phyloP scores from a whole-genome alignment of 176 grass and related monocot genomes.

The Canna indica region DNA sequence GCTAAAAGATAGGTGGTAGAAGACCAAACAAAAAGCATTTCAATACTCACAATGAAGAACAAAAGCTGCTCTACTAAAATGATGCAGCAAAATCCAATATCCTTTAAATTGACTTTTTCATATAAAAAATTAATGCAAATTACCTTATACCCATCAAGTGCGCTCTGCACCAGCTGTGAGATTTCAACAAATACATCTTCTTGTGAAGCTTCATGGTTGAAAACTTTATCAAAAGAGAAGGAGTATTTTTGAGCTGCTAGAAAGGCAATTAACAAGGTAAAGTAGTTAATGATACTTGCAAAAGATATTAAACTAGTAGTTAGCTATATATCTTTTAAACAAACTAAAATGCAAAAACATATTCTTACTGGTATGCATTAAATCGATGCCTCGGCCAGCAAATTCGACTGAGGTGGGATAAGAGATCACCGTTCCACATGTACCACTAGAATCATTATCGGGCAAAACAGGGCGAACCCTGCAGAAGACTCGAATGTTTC shows the following conservation, averaged over 20 bases:
- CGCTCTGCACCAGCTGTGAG: slow-evolving; percentile 85
- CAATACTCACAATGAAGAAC: neutral
- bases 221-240: slow-evolving; percentile 95
- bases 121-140: too few relatives aligned
- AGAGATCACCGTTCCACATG: slow-evolving; percentile 42
- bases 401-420: slow-evolving; percentile 72
- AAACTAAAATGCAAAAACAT: neutral
- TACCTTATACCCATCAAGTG: slow-evolving; percentile 97
- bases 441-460: slow-evolving; percentile 34
- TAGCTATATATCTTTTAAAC: slow-evolving; percentile 1
- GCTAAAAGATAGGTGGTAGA: too few relatives aligned
- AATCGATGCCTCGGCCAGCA: slow-evolving; percentile 59
- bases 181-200: slow-evolving; percentile 95
- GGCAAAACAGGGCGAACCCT: slow-evolving; percentile 61
- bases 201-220: slow-evolving; percentile 59
- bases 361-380: slow-evolving; percentile 50
- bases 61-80: neutral
- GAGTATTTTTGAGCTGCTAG: slow-evolving; percentile 58
- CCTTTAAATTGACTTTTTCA: too few relatives aligned
- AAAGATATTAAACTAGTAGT: neutral
- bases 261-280: neutral
- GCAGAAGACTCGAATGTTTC: slow-evolving; percentile 95
- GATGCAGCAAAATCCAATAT: neutral
- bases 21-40: neutral
- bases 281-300: neutral